Percentiles rank a stretch among this genome's conserved stretches.
phyloP scores from a whole-genome alignment of 768 basidiomycete genomes.

The Tylopilus balloui region DNA sequence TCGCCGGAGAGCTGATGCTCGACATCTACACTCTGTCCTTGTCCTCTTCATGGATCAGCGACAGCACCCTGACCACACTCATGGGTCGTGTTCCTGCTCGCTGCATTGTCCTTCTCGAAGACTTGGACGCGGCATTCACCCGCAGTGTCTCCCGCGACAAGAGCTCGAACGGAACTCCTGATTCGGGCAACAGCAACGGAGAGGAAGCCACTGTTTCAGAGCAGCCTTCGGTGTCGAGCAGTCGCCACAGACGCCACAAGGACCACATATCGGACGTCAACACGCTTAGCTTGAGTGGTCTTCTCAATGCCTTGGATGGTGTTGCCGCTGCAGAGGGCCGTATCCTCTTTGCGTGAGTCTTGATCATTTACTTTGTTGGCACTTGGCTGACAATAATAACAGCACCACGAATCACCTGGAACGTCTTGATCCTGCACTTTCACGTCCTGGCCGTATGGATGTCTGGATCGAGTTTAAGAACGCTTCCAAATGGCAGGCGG shows the following conservation, averaged over 20 bases:
- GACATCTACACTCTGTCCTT: slow-evolving; percentile 91
- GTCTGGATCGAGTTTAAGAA: slow-evolving; percentile 91
- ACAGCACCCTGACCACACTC: slow-evolving; percentile 77
- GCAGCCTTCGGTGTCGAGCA: slow-evolving; percentile 29
- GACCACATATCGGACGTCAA: slow-evolving; percentile 73
- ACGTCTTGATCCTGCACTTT: slow-evolving; percentile 82
- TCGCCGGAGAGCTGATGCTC: slow-evolving; percentile 84
- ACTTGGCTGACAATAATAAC: slow-evolving; percentile 1
- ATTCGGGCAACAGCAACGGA: slow-evolving; percentile 31
- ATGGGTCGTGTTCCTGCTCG: slow-evolving; percentile 85
- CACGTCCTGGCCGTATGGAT: slow-evolving; percentile 90
- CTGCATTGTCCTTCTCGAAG: slow-evolving; percentile 85
- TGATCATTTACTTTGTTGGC: not conserved
- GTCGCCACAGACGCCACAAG: slow-evolving; percentile 44
- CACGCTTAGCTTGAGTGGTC: slow-evolving; percentile 73
- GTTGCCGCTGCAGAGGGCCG: slow-evolving; percentile 86
- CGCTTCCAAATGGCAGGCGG: slow-evolving; percentile 80
- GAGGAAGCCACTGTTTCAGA: slow-evolving; percentile 31
- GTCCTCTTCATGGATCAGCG: slow-evolving; percentile 83
- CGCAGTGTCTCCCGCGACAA: slow-evolving; percentile 67
- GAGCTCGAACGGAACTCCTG: slow-evolving; percentile 43
- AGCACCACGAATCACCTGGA: slow-evolving; percentile 92
- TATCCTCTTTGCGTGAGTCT: slow-evolving; percentile 79
- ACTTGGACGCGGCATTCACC: slow-evolving; percentile 86
- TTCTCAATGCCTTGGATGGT: slow-evolving; percentile 82